Percentiles rank a stretch among this genome's conserved stretches.
phyloP scores from a whole-genome alignment of 2,329 filamentous ascomycete species.

The Rachicladosporium sp. region DNA sequence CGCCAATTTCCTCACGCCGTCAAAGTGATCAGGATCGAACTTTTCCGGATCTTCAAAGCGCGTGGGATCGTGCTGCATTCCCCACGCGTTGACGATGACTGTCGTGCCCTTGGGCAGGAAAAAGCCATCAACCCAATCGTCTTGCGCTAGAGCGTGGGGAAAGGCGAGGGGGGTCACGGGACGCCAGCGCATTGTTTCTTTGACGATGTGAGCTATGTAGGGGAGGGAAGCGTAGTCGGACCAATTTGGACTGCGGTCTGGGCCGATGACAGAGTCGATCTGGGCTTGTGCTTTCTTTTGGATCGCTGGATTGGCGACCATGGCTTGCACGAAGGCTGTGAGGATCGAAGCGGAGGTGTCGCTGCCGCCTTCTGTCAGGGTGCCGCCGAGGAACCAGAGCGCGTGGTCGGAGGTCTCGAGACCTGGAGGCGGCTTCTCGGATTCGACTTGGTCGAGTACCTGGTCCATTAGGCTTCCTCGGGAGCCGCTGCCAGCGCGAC shows the following conservation, averaged over 20 bases:
- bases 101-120: constrained; percentile 24
- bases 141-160: constrained; percentile 28
- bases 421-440: constrained; percentile 9
- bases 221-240: constrained; percentile 21
- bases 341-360: constrained; percentile 30
- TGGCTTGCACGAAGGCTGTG: constrained; percentile 25
- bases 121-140: constrained; percentile 20
- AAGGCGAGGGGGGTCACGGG: constrained; percentile 23
- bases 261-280: constrained; percentile 19
- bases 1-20: constrained; percentile 19
- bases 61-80: constrained; percentile 26
- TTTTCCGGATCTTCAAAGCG: constrained; percentile 13
- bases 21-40: constrained; percentile 27
- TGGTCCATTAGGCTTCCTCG: constrained; percentile 28
- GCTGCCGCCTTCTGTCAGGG: constrained; percentile 26
- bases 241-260: constrained; percentile 19
- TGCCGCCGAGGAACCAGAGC: constrained; percentile 27
- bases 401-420: constrained; percentile 20
- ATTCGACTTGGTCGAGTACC: constrained; percentile 26
- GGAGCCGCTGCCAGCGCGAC: constrained; percentile 17
- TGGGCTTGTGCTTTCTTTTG: constrained; percentile 20
- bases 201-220: constrained; percentile 22
- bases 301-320: constrained; percentile 18
- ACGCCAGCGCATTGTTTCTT: constrained; percentile 26
- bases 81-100: constrained; percentile 26